phyloP scores from a whole-genome alignment of 768 basidiomycete genomes.

The Phlebiopsis gigantea region DNA sequence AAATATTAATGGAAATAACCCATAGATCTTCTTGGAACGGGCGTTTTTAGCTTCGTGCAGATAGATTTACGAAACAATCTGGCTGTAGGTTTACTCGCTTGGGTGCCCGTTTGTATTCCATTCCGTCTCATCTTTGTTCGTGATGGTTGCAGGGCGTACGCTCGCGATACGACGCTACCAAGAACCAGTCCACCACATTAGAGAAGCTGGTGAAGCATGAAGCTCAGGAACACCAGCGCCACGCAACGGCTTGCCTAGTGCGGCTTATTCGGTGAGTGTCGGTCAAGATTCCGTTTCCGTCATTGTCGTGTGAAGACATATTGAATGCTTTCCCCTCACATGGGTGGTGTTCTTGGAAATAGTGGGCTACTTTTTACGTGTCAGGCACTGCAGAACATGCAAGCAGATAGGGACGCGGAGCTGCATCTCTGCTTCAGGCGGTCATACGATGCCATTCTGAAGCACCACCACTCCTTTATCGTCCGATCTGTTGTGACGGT shows the following conservation, averaged over 20 bases:
- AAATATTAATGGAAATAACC: background rate
- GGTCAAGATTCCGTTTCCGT: slow-evolving; percentile 9
- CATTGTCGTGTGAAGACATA: slow-evolving; percentile 12
- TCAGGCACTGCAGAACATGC: slow-evolving; percentile 62
- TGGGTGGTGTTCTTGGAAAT: slow-evolving; percentile 7
- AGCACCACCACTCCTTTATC: slow-evolving; percentile 62
- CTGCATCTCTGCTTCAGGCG: slow-evolving; percentile 65
- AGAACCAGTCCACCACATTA: slow-evolving; percentile 44
- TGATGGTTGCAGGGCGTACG: slow-evolving; percentile 58
- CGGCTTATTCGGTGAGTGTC: slow-evolving; percentile 56
- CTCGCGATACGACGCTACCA: slow-evolving; percentile 39
- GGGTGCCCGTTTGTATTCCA: background rate
- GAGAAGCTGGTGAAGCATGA: slow-evolving; percentile 57
- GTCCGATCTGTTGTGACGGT: slow-evolving; percentile 63
- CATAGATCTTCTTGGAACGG: slow-evolving; percentile 61
- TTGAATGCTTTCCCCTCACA: slow-evolving; percentile 9
- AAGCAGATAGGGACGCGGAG: slow-evolving; percentile 45
- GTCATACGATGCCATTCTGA: slow-evolving; percentile 64
- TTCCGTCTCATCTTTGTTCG: slow-evolving; percentile 5
- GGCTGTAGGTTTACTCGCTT: slow-evolving; percentile 33
- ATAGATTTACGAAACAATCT: slow-evolving; percentile 66
- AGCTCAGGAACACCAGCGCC: slow-evolving; percentile 33
- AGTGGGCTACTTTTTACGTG: slow-evolving; percentile 69
- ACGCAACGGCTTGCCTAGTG: slow-evolving; percentile 58
- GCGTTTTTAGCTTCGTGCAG: slow-evolving; percentile 71